phyloP scores from a whole-genome alignment of 2,329 filamentous ascomycete genomes.

The Diaporthe longicolla region DNA sequence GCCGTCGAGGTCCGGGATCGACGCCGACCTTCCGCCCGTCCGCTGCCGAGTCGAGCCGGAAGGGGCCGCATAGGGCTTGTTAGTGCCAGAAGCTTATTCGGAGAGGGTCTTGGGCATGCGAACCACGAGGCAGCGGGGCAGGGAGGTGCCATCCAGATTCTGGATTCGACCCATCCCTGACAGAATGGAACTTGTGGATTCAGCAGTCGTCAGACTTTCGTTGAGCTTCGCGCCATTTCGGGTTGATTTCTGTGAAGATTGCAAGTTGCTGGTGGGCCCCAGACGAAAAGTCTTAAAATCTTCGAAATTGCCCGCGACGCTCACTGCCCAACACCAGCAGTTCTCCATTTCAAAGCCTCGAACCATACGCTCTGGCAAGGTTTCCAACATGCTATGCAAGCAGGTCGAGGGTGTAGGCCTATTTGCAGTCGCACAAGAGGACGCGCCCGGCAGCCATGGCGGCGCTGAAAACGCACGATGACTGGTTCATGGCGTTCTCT shows the following conservation, averaged over 20 bases:
- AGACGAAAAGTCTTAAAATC: constrained; percentile 5
- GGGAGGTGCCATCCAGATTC: neutral
- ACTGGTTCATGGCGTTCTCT: neutral
- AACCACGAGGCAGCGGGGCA: constrained; percentile 32
- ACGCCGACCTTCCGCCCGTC: constrained; percentile 32
- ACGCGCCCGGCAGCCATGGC: neutral
- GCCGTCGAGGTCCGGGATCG: constrained; percentile 9
- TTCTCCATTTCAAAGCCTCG: neutral
- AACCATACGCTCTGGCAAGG: neutral
- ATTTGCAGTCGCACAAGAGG: neutral
- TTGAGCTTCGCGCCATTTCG: constrained; percentile 31
- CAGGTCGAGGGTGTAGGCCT: neutral
- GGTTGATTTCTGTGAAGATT: constrained; percentile 9
- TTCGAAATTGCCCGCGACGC: constrained; percentile 5
- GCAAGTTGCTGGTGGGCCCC: constrained; percentile 23
- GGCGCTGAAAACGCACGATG: neutral
- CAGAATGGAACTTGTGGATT: constrained; percentile 22
- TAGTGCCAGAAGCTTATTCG: constrained; percentile 33
- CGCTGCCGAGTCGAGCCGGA: constrained; percentile 20
- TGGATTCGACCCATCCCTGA: constrained; percentile 5
- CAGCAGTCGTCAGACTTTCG: constrained; percentile 28
- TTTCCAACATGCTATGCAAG: neutral
- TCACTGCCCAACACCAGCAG: neutral
- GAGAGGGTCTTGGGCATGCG: constrained; percentile 17
- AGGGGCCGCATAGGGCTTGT: constrained; percentile 17